These are phyloP conservation scores for Talaromyces liani DNA, from an alignment of 495 filamentous ascomycete species.

Conservation along the genomic window DNA sequence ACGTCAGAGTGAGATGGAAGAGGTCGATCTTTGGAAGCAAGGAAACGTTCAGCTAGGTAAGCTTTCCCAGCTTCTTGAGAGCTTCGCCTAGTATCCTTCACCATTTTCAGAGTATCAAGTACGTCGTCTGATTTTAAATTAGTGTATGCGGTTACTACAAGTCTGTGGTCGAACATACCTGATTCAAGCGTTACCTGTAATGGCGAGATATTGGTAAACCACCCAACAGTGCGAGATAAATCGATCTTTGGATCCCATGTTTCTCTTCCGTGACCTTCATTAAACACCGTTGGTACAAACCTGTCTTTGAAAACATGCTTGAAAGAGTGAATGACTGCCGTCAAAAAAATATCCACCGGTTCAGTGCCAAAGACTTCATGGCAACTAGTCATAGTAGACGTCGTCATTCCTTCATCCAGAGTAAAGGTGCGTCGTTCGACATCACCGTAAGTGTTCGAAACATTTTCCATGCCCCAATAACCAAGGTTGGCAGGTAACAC, in stretches of 20 bases:
- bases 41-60: constrained; percentile 44
- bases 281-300: constrained; percentile 44
- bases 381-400: constrained; percentile 32
- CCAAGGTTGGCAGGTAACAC: constrained; percentile 24
- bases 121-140: constrained; percentile 16
- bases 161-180: constrained; percentile 25
- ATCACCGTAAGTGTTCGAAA: constrained; percentile 42
- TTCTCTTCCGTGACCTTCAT: constrained; percentile 53
- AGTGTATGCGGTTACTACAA: constrained; percentile 13
- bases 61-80: constrained; percentile 32
- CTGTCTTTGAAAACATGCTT: constrained; percentile 43
- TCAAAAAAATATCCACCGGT: constrained; percentile 44
- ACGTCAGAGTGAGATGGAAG: constrained; percentile 36
- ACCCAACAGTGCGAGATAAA: constrained; percentile 50
- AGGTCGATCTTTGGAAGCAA: constrained; percentile 34
- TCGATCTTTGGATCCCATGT: constrained; percentile 41
- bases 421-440: constrained; percentile 35
- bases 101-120: constrained; percentile 30
- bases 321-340: constrained; percentile 45
- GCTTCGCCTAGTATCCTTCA: constrained; percentile 39
- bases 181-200: constrained; percentile 23
- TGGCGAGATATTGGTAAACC: constrained; percentile 54
- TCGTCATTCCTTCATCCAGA: constrained; percentile 36
- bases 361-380: constrained; percentile 44
- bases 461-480: constrained; percentile 48